phyloP scores from a whole-genome alignment of 164 flowering plant genomes.

The Stephania japonica region DNA sequence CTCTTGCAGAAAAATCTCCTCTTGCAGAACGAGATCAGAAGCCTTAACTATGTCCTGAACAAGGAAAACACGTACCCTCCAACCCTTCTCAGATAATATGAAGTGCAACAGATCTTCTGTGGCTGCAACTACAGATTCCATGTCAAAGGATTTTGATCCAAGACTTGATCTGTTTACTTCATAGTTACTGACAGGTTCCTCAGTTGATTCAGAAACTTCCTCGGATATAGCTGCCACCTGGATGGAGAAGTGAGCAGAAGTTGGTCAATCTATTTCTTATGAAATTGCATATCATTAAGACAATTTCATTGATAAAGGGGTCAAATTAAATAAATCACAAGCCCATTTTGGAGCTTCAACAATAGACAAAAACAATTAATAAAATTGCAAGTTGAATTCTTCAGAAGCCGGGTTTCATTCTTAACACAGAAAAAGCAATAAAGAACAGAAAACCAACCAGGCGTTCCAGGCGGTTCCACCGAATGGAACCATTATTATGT shows the following conservation, averaged over 20 bases:
- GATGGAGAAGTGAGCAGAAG: slow-evolving; percentile 11
- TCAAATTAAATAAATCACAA: too few relatives aligned
- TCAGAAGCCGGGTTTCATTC: neutral
- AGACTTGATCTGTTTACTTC: slow-evolving; percentile 28
- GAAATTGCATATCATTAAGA: too few relatives aligned
- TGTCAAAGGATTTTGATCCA: slow-evolving; percentile 80
- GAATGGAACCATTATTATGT: slow-evolving; percentile 78
- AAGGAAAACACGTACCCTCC: slow-evolving; percentile 70
- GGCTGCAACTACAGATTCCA: slow-evolving; percentile 77
- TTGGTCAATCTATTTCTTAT: neutral
- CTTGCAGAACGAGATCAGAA: slow-evolving; percentile 52
- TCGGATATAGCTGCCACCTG: slow-evolving; percentile 88
- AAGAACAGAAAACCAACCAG: slow-evolving; percentile 42
- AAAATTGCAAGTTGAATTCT: neutral
- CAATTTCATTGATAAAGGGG: too few relatives aligned
- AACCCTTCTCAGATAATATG: slow-evolving; percentile 72
- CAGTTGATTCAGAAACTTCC: slow-evolving; percentile 58
- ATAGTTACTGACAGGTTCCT: slow-evolving; percentile 17
- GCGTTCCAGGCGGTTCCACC: slow-evolving; percentile 93
- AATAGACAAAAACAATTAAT: neutral
- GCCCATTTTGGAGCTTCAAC: neutral
- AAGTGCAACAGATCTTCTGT: slow-evolving; percentile 86
- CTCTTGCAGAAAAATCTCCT: slow-evolving; percentile 46
- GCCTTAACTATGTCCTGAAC: slow-evolving; percentile 64
- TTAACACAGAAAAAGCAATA: slow-evolving; percentile 8